These are phyloP conservation scores for Colletotrichum gloeosporioides DNA, from an alignment of 2,329 filamentous ascomycete species.

Conservation along the genomic window DNA sequence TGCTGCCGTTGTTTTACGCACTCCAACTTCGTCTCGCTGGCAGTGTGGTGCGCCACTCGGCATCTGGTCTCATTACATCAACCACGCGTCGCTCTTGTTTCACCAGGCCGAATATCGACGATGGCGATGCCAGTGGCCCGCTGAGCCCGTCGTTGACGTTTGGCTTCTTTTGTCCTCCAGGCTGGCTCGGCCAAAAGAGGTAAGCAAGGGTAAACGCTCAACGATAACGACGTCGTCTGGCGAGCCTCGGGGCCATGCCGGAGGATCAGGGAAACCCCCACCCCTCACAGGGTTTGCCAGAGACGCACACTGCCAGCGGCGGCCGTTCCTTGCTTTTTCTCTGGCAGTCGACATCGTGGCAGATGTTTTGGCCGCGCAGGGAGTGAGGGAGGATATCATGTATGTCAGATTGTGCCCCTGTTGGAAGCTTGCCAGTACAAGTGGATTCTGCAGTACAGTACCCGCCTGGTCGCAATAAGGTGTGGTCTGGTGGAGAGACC, in stretches of 20 bases:
- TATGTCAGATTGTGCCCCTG: slow-evolving; percentile 14
- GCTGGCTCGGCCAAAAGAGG: background rate
- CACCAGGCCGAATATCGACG: background rate
- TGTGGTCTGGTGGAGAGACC: background rate
- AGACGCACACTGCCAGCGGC: background rate
- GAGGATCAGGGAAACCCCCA: background rate
- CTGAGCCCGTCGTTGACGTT: background rate
- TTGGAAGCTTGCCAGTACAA: background rate
- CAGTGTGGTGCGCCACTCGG: background rate
- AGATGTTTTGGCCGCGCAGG: background rate
- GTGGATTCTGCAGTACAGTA: background rate
- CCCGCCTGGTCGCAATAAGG: background rate
- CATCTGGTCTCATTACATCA: background rate
- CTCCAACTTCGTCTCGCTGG: background rate
- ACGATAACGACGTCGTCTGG: background rate
- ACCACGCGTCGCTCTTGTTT: background rate
- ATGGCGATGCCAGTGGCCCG: background rate
- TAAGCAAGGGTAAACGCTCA: background rate
- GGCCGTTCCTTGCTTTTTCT: slow-evolving; percentile 1
- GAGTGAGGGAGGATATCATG: slow-evolving; percentile 2
- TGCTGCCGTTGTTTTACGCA: background rate
- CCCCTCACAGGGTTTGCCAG: background rate
- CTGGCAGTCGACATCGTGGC: background rate
- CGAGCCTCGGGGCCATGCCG: background rate
- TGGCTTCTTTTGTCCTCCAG: background rate